Evolutionary conservation across 2,329 filamentous ascomycete genomes (phyloP).

Genomic region (Myriosclerotinia curreyana): DNA sequence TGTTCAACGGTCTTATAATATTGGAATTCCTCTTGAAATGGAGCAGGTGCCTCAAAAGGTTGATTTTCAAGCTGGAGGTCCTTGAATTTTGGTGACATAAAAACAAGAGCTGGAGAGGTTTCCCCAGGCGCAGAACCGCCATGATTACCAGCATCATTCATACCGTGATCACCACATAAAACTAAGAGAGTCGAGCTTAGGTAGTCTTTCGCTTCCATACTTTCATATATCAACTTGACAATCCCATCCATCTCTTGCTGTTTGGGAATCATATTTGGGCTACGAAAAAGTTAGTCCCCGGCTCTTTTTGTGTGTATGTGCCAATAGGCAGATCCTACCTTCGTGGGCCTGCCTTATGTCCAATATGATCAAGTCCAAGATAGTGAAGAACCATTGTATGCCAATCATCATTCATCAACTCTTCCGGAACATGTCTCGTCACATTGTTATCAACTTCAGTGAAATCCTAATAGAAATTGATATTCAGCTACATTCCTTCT

Average conservation of each 20-base stretch:
- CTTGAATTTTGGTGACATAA: slow-evolving; percentile 80
- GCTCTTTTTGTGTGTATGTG: neutral
- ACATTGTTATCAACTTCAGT: slow-evolving; percentile 98
- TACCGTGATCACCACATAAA: slow-evolving; percentile 92
- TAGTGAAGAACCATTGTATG: slow-evolving; percentile 93
- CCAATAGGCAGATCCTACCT: slow-evolving; percentile 50
- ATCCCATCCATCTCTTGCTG: slow-evolving; percentile 91
- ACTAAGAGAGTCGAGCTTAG: slow-evolving; percentile 78
- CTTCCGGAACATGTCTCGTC: slow-evolving; percentile 78
- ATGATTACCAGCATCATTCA: slow-evolving; percentile 98
- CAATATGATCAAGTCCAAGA: slow-evolving; percentile 93
- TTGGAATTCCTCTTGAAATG: slow-evolving; percentile 66
- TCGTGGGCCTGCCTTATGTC: slow-evolving; percentile 87
- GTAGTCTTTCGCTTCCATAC: slow-evolving; percentile 68
- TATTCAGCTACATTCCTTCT: slow-evolving; percentile 33
- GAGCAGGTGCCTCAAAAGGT: slow-evolving; percentile 50
- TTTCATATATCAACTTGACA: slow-evolving; percentile 70
- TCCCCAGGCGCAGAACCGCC: slow-evolving; percentile 91
- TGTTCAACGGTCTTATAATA: slow-evolving; percentile 88
- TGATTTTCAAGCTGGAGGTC: slow-evolving; percentile 62
- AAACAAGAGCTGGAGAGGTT: slow-evolving; percentile 88
- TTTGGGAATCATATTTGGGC: slow-evolving; percentile 88
- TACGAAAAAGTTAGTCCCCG: slow-evolving; percentile 40
- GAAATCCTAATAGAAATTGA: slow-evolving; percentile 66
- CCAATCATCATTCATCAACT: slow-evolving; percentile 80